Evolutionary conservation across 805 yeast genomes (phyloP).

Genomic region (Priceomyces carsonii): DNA sequence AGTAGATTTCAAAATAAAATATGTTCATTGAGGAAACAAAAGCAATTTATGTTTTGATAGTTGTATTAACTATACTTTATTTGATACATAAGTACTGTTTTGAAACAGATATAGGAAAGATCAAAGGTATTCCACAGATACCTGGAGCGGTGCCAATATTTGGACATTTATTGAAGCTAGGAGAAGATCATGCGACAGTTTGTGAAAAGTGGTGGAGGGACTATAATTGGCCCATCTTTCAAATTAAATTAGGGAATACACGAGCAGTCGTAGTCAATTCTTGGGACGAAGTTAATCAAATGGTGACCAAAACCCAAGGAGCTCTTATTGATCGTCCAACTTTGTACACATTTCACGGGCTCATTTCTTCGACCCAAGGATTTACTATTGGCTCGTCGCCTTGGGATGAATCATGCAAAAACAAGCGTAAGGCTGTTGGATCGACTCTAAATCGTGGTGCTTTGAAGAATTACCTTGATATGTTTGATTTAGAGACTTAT

Average conservation of each 20-base stretch:
- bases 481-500: constrained; percentile 33
- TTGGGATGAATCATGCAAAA: constrained; percentile 37
- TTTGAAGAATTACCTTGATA: constrained; percentile 28
- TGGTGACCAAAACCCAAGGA: constrained; percentile 6
- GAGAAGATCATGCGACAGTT: constrained; percentile 30
- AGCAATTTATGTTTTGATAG: neutral
- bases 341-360: constrained; percentile 6
- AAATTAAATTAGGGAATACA: constrained; percentile 7
- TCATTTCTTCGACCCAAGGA: constrained; percentile 26
- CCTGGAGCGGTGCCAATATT: constrained; percentile 28
- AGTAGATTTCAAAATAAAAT: no score
- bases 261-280: constrained; percentile 8
- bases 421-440: constrained; percentile 38
- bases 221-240: constrained; percentile 20
- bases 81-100: constrained; percentile 5
- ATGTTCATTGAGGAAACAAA: neutral
- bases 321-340: constrained; percentile 7
- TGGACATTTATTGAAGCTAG: constrained; percentile 28
- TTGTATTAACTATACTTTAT: neutral
- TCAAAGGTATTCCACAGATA: constrained; percentile 27
- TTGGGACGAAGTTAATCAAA: constrained; percentile 6
- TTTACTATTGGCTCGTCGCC: constrained; percentile 46
- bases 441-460: constrained; percentile 39
- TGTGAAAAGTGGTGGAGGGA: constrained; percentile 27
- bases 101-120: constrained; percentile 9